Base-by-base conservation (phyloP, 805 yeast genomes). In the Hermanozyma aechmeae region DNA sequence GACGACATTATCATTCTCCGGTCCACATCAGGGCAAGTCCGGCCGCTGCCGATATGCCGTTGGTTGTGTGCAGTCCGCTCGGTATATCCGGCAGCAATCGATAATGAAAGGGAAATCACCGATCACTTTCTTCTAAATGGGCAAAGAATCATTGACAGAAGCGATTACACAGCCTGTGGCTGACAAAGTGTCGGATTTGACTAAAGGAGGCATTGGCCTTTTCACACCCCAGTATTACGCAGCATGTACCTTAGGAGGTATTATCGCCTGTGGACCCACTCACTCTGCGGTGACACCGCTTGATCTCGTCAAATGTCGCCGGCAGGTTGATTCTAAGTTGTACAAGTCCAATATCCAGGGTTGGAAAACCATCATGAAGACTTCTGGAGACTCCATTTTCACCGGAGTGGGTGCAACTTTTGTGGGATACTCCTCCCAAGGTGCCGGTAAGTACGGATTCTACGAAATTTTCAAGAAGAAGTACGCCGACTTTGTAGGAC, bases 361-460 rank as follows among this genome's bases (percentile, higher is more conserved):
- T n/a, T 83, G 86, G 75, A 68, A 62, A 37, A 63, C 74, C 13
- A 89, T 89, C 45, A 51, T 84, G 40, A 71, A 70, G 39, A 70
- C 75, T 12, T 81, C 78, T 53, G 97, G 98, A 6, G 72, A 73
- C 27, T 86, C 84, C 23, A 62, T 89, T 30, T 83, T 73, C 59
- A 80, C 93, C 7, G 97, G 97, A 46, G 51, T 85, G 40, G 92
- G 95, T 23, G 96, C 97, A 27, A 92, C 97, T 3, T 73, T 80
- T 37, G 67, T 87, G 36, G 97, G 97, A 15, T 89, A 92, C 60
- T 80, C 96, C 6, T 63, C 87, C 48, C 98, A 89, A 62, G 97
- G 98, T 47, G 95, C 95, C 28, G 95, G 96, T 46, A 89, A 89
- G 59, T 89, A 89, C 58, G 98, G 98, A 17, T 77, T 86, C 53